phyloP scores from a whole-genome alignment of 768 basidiomycete species.

The Strobilomyces confusus region DNA sequence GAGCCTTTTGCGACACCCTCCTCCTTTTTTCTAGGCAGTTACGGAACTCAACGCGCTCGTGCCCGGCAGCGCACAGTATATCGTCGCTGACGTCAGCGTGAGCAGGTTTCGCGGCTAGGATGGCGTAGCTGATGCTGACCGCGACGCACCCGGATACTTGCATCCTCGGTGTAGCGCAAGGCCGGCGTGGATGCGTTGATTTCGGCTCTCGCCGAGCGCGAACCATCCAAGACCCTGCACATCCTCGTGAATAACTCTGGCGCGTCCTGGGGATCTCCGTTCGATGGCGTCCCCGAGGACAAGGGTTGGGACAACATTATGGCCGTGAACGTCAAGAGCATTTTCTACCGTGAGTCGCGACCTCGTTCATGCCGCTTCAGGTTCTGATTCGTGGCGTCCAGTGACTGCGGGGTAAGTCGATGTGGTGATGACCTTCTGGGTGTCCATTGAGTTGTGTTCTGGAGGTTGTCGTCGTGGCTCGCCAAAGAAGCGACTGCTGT shows the following conservation, averaged over 20 bases:
- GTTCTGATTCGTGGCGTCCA: slow-evolving; percentile 16
- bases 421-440: background rate
- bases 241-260: slow-evolving; percentile 85
- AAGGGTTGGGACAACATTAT: slow-evolving; percentile 86
- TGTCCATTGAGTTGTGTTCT: background rate
- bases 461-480: slow-evolving; percentile 44
- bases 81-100: slow-evolving; percentile 72
- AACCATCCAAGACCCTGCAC: slow-evolving; percentile 58
- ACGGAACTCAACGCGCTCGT: slow-evolving; percentile 58
- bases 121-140: background rate
- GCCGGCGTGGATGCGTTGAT: slow-evolving; percentile 76
- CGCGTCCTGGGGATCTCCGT: slow-evolving; percentile 72
- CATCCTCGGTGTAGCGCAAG: slow-evolving; percentile 48
- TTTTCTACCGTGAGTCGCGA: slow-evolving; percentile 65
- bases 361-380: background rate
- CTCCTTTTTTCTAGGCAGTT: slow-evolving; percentile 39
- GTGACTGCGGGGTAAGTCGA: slow-evolving; percentile 42
- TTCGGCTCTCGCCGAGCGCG: slow-evolving; percentile 61
- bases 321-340: slow-evolving; percentile 79
- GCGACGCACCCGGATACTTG: background rate
- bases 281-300: slow-evolving; percentile 67
- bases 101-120: slow-evolving; percentile 25
- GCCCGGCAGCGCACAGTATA: slow-evolving; percentile 63
- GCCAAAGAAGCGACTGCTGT: slow-evolving; percentile 56
- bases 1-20: background rate